Evolutionary conservation across 352 stramenopile species (phyloP).

Genomic region (Phytophthora crassamura): DNA sequence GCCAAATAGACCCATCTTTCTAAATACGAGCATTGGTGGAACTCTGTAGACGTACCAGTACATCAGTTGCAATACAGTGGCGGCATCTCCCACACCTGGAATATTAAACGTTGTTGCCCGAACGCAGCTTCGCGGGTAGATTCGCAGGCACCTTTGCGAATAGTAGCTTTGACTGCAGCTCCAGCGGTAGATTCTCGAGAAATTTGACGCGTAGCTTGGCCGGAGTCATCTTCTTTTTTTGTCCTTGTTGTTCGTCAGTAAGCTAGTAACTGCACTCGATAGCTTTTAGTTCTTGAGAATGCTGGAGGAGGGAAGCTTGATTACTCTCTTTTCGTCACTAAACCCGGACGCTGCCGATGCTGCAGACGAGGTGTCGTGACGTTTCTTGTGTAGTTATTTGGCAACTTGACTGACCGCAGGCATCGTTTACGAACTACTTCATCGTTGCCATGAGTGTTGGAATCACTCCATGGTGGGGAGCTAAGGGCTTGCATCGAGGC

Average conservation of each 20-base stretch:
- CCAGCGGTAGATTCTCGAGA: conserved; percentile 5
- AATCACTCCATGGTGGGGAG: too few species aligned
- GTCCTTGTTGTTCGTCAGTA: conserved; percentile 8
- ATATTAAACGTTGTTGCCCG: conserved; percentile 12
- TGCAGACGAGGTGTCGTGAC: too few species aligned
- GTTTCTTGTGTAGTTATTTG: too few species aligned
- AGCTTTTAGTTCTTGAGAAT: conserved; percentile 13
- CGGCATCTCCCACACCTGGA: conserved; percentile 6
- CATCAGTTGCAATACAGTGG: conserved; percentile 16
- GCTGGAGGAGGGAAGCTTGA: conserved; percentile 3
- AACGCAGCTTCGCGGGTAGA: conserved; percentile 3
- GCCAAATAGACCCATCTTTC: conserved; percentile 13
- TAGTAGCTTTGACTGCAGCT: conserved; percentile 9
- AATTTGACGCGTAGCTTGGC: conserved; percentile 16
- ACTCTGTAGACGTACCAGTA: conserved; percentile 17
- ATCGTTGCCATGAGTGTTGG: too few species aligned
- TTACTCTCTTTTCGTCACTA: conserved; percentile 10
- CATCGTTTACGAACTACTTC: too few species aligned
- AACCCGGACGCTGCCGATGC: too few species aligned
- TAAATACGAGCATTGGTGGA: conserved; percentile 9
- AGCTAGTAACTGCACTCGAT: neutral
- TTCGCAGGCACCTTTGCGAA: conserved; percentile 7
- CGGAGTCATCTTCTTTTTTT: conserved; percentile 1
- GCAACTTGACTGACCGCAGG: too few species aligned
- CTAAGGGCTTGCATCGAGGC: too few species aligned